Conservation (phyloP, 2,329 filamentous ascomycete genomes). For the Talaromyces amestolkiae region DNA sequence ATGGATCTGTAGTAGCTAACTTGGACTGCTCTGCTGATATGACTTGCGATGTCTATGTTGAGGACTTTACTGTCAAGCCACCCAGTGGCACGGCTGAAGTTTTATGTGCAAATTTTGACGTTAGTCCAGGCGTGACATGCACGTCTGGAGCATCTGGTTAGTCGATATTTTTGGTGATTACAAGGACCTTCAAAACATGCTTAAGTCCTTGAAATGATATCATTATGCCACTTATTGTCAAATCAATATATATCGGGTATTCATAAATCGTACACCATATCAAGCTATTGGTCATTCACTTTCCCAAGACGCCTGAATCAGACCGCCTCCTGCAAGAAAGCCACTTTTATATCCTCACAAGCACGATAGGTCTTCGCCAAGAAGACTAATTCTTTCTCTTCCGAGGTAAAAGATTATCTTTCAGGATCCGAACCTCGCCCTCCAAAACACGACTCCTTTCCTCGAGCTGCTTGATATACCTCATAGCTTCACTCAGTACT, state of each 20-base stretch:
- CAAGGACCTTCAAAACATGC: neutral
- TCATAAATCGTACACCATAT: slow-evolving; percentile 9
- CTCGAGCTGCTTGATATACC: slow-evolving; percentile 15
- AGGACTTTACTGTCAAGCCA: slow-evolving; percentile 34
- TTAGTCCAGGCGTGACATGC: slow-evolving; percentile 33
- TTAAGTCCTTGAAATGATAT: neutral
- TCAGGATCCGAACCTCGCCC: slow-evolving; percentile 7
- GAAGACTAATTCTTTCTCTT: neutral
- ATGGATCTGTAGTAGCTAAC: slow-evolving; percentile 37
- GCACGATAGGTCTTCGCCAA: neutral
- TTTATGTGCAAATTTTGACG: slow-evolving; percentile 36
- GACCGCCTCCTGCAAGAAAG: neutral
- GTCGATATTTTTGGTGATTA: neutral
- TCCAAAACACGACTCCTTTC: slow-evolving; percentile 5
- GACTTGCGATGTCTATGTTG: slow-evolving; percentile 39
- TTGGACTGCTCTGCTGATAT: slow-evolving; percentile 40
- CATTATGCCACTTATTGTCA: neutral
- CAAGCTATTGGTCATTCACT: neutral
- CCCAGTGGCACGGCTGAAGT: slow-evolving; percentile 34
- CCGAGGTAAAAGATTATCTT: slow-evolving; percentile 14
- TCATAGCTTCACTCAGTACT: slow-evolving; percentile 7
- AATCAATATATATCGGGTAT: too few relatives aligned
- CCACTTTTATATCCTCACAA: slow-evolving; percentile 6
- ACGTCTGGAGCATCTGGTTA: slow-evolving; percentile 37
- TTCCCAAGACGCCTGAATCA: neutral